phyloP scores from a whole-genome alignment of 2,329 filamentous ascomycete genomes.

The Cladophialophora chaetospira region DNA sequence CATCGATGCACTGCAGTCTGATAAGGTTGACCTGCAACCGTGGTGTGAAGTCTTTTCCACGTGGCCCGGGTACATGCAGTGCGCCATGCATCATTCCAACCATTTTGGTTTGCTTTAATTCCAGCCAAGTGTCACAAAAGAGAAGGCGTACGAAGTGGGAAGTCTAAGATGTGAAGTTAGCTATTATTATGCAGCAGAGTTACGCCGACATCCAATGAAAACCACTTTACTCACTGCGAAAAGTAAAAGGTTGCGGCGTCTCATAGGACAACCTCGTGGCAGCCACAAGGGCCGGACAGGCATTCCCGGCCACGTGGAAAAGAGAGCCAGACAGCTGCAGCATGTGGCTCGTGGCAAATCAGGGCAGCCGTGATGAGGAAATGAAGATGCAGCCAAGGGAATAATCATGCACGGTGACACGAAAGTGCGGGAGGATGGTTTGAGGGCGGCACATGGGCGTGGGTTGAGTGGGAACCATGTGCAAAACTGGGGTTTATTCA shows the following conservation, averaged over 20 bases:
- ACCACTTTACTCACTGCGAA: too few species aligned
- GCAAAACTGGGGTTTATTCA: not conserved
- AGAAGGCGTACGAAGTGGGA: not conserved
- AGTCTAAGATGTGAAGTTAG: not conserved
- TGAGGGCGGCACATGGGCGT: not conserved
- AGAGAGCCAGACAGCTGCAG: not conserved
- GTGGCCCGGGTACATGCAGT: too few species aligned
- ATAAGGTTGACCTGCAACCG: too few species aligned
- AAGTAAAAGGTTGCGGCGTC: too few species aligned
- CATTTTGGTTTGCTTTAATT: too few species aligned
- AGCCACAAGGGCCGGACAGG: conserved; percentile 6
- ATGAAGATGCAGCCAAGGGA: too few species aligned
- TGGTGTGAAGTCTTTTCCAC: too few species aligned
- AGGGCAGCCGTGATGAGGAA: too few species aligned
- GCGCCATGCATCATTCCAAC: too few species aligned
- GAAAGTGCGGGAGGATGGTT: not conserved
- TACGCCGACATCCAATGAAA: not conserved
- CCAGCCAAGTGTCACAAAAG: not conserved
- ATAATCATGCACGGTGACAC: too few species aligned
- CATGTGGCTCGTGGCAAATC: too few species aligned
- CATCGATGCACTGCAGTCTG: too few species aligned
- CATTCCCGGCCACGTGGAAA: conserved; percentile 8
- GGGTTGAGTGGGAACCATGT: not conserved
- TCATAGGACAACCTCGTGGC: conserved; percentile 9
- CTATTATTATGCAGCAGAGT: not conserved